These are phyloP conservation scores for Gomphus bonarii DNA, from an alignment of 1,284 basidiomycete genomes.

Conservation along the genomic window DNA sequence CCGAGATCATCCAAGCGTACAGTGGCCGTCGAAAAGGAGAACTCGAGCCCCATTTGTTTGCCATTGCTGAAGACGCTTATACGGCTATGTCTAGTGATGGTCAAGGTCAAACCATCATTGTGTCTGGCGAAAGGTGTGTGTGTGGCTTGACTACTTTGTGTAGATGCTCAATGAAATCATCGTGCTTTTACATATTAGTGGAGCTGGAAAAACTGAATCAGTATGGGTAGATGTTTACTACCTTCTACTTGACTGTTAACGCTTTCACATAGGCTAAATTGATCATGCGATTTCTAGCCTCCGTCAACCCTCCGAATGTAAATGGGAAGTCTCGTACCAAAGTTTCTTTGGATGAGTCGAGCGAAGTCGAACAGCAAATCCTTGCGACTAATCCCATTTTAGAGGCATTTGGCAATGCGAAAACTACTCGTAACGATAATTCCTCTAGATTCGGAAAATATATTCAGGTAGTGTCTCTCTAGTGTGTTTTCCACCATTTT, in stretches of 20 bases:
- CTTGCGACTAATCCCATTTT: constrained; percentile 98
- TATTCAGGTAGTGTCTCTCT: constrained; percentile 75
- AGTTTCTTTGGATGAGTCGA: constrained; percentile 68
- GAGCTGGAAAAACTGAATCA: constrained; percentile 98
- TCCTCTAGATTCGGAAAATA: constrained; percentile 99
- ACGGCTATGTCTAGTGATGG: constrained; percentile 94
- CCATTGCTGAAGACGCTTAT: constrained; percentile 98
- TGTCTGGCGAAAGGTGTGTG: constrained; percentile 90
- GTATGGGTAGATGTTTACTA: constrained; percentile 32
- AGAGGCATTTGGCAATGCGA: constrained; percentile 98
- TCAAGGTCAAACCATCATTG: constrained; percentile 97
- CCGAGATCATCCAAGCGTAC: constrained; percentile 97
- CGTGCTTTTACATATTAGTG: constrained; percentile 37
- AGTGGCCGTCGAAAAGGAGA: constrained; percentile 89
- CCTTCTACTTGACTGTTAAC: background rate
- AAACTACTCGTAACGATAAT: constrained; percentile 98
- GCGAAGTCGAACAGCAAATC: constrained; percentile 94
- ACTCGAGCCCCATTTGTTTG: constrained; percentile 95
- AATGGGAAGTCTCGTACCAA: constrained; percentile 58
- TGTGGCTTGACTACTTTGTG: background rate
- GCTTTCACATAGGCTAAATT: constrained; percentile 71
- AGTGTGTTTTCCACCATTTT: constrained; percentile 8
- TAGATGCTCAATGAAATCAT: constrained; percentile 14
- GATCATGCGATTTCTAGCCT: constrained; percentile 98
- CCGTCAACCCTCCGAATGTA: constrained; percentile 80